A percentile compares a stretch with the other conserved stretches of the same genome.
phyloP scores from a whole-genome alignment of 352 stramenopile species.

The Phytophthora macrochlamydospora region DNA sequence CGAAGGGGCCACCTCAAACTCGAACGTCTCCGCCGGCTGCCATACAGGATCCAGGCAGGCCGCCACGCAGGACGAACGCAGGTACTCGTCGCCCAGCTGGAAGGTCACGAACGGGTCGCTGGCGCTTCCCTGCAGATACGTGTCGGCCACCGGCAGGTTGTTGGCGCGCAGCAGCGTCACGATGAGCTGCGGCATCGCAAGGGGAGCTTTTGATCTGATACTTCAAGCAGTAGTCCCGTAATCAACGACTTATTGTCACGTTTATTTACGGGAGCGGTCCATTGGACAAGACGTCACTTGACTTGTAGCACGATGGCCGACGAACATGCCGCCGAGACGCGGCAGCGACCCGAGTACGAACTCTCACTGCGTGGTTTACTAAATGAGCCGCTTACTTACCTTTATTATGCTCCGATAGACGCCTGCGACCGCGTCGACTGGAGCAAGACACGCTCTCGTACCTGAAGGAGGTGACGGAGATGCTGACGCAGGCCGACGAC shows the following conservation, averaged over 20 bases:
- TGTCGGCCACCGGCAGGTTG: constrained; percentile 73
- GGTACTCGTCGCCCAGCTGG: constrained; percentile 50
- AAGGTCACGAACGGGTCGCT: constrained; percentile 81
- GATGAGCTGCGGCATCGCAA: constrained; percentile 60
- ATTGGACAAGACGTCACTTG: too few relatives aligned
- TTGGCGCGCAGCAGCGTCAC: constrained; percentile 71
- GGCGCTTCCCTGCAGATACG: constrained; percentile 47
- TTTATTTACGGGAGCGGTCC: too few relatives aligned
- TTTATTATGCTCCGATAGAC: constrained; percentile 35
- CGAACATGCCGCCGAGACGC: constrained; percentile 4
- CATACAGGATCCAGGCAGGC: constrained; percentile 67
- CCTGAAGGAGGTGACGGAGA: constrained; percentile 83
- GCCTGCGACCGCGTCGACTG: constrained; percentile 70
- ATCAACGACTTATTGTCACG: too few relatives aligned
- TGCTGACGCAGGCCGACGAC: constrained; percentile 63
- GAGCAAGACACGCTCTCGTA: constrained; percentile 84
- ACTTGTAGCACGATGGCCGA: constrained; percentile 15
- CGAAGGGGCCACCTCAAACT: constrained; percentile 57
- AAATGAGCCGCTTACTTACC: too few relatives aligned
- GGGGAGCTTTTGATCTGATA: background rate
- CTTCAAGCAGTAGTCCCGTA: background rate
- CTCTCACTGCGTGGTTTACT: background rate
- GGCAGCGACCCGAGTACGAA: constrained; percentile 38
- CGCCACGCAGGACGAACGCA: constrained; percentile 57
- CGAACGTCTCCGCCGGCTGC: constrained; percentile 75